These are phyloP conservation scores for Penicillium macrosclerotiorum DNA, from an alignment of 495 filamentous ascomycete genomes.

Conservation along the genomic window DNA sequence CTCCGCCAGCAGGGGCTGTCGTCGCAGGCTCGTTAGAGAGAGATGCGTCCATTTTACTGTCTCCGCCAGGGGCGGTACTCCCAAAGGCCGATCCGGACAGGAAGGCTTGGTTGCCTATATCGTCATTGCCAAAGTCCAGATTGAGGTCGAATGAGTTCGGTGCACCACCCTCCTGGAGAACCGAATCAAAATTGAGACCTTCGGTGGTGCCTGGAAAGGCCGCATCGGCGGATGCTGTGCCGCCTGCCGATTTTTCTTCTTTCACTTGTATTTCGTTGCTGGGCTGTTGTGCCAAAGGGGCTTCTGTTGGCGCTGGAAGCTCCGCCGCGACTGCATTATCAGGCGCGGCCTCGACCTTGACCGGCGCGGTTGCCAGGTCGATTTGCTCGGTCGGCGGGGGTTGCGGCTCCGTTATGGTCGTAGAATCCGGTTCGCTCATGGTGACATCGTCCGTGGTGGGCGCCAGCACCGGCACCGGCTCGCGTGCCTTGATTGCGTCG, in stretches of 20 bases:
- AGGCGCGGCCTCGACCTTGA: conserved; percentile 13
- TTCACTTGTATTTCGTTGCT: conserved; percentile 22
- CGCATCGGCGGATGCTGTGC: conserved; percentile 16
- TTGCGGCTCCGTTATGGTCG: conserved; percentile 13
- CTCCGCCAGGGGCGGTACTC: conserved; percentile 14
- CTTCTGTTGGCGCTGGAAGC: conserved; percentile 13
- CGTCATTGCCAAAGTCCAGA: conserved; percentile 46
- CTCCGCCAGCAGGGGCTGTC: conserved; percentile 35
- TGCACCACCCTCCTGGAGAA: conserved; percentile 33
- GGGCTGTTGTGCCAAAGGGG: conserved; percentile 8
- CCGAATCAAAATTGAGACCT: conserved; percentile 41
- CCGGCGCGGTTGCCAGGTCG: conserved; percentile 9
- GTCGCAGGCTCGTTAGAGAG: conserved; percentile 27
- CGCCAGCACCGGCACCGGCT: conserved; percentile 29
- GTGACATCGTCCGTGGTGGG: conserved; percentile 30
- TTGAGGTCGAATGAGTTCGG: conserved; percentile 45
- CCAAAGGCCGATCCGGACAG: conserved; percentile 38
- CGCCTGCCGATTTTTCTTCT: conserved; percentile 23
- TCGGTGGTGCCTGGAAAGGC: conserved; percentile 18
- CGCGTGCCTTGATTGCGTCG: conserved; percentile 37
- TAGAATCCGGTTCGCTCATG: conserved; percentile 29
- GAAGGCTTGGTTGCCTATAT: conserved; percentile 44
- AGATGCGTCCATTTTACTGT: conserved; percentile 23
- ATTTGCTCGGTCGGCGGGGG: conserved; percentile 13
- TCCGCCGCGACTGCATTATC: conserved; percentile 10